Conservation (phyloP, 345 rosid species). For the Sonneratia caseolaris region DNA sequence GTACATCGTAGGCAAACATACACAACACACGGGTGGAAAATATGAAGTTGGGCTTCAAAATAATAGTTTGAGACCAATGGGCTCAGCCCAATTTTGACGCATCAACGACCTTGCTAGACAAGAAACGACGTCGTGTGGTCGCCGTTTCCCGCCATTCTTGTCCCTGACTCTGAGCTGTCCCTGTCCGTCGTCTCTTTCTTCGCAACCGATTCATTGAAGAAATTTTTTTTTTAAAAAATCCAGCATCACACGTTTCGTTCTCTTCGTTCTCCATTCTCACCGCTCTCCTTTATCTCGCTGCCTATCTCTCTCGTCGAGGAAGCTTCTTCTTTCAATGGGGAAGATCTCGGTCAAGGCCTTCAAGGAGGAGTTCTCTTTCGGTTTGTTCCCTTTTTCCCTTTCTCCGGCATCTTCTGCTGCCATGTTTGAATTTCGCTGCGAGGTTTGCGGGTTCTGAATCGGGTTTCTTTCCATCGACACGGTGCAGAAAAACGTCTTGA, state of each 20-base stretch:
- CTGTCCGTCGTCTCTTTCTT: not conserved
- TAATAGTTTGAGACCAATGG: not conserved
- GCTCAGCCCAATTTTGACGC: not conserved
- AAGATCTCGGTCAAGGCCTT: slow-evolving; percentile 33
- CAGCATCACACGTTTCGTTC: not conserved
- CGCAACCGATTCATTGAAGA: not conserved
- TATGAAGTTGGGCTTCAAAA: not conserved
- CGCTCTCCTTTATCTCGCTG: not conserved
- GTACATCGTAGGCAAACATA: too few relatives aligned
- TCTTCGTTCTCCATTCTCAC: not conserved
- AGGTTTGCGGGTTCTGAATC: not conserved
- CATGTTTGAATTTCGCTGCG: not conserved
- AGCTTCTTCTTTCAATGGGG: not conserved
- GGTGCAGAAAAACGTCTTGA: slow-evolving; percentile 42
- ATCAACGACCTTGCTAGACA: not conserved
- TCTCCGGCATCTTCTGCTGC: not conserved
- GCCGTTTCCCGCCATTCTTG: not conserved
- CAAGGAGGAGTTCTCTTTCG: slow-evolving; percentile 24
- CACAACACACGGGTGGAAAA: too few relatives aligned
- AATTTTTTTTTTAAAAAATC: not conserved
- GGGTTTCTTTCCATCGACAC: not conserved
- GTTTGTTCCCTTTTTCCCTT: slow-evolving; percentile 8
- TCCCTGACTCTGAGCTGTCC: not conserved
- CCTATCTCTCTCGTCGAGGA: not conserved
- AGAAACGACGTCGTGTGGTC: not conserved